A percentile compares a stretch with the other conserved stretches of the same genome.
These are phyloP conservation scores for Coleophoma eucalyptorum DNA, from an alignment of 2,329 filamentous ascomycete genomes.

Conservation along the genomic window DNA sequence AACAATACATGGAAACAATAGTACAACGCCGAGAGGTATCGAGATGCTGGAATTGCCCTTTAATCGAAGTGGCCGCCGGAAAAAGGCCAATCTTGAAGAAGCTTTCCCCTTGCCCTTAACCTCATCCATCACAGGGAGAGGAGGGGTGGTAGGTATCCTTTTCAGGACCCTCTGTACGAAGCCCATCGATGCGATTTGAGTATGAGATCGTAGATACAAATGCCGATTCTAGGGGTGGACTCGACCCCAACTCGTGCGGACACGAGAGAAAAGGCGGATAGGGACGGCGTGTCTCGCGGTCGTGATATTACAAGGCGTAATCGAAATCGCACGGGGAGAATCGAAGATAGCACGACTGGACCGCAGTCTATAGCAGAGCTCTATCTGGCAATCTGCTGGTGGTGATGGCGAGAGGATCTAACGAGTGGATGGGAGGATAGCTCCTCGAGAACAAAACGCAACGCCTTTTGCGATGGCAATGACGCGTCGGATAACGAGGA, in stretches of 20 bases:
- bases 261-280: conserved; percentile 2
- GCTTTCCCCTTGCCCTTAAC: conserved; percentile 35
- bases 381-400: conserved; percentile 14
- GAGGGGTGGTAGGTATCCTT: conserved; percentile 41
- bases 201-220: no score
- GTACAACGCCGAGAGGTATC: conserved; percentile 85
- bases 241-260: no score
- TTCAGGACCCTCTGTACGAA: conserved; percentile 50
- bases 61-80: conserved; percentile 81
- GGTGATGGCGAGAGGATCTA: conserved; percentile 11
- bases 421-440: conserved; percentile 27
- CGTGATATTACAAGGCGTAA: conserved; percentile 20
- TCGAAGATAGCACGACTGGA: conserved; percentile 12
- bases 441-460: conserved; percentile 18
- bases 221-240: no score
- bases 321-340: conserved; percentile 18
- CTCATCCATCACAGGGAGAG: conserved; percentile 40
- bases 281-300: conserved; percentile 5
- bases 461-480: conserved; percentile 15
- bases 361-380: conserved; percentile 2
- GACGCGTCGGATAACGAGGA: conserved; percentile 18
- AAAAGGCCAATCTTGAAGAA: conserved; percentile 65
- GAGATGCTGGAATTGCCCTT: conserved; percentile 90
- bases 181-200: conserved; percentile 34
- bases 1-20: conserved; percentile 89